phyloP scores from a whole-genome alignment of 495 filamentous ascomycete genomes.

The Lophium mytilinum region DNA sequence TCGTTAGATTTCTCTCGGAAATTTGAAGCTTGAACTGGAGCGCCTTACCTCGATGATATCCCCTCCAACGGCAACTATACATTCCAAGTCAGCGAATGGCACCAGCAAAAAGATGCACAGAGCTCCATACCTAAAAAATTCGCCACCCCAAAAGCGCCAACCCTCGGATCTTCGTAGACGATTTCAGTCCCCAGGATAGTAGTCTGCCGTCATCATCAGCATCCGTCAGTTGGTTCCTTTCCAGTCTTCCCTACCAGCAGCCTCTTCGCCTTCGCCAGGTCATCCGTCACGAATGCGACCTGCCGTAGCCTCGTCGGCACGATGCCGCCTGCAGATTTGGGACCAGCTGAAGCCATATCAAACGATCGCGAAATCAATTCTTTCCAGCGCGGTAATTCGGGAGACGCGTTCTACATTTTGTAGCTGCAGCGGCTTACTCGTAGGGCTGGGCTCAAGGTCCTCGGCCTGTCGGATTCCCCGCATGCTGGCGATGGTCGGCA shows the following conservation, averaged over 20 bases:
- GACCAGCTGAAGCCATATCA: not conserved
- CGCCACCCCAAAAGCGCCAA: conserved; percentile 24
- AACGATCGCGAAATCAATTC: not conserved
- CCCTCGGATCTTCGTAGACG: conserved; percentile 25
- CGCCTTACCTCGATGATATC: conserved; percentile 26
- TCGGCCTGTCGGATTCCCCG: too few relatives aligned
- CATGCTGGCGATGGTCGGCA: too few relatives aligned
- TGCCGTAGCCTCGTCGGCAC: conserved; percentile 25
- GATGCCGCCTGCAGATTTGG: not conserved
- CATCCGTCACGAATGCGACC: conserved; percentile 24
- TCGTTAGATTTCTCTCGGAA: not conserved
- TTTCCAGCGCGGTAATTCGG: too few relatives aligned
- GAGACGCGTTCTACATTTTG: too few relatives aligned
- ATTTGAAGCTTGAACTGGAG: not conserved
- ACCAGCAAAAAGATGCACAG: too few relatives aligned
- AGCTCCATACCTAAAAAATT: conserved; percentile 21
- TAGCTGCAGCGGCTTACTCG: too few relatives aligned
- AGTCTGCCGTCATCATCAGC: conserved; percentile 7
- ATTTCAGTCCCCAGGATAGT: conserved; percentile 27
- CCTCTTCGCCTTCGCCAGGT: conserved; percentile 17
- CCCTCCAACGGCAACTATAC: conserved; percentile 23
- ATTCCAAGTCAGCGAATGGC: not conserved
- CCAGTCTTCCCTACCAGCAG: conserved; percentile 7
- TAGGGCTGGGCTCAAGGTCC: too few relatives aligned
- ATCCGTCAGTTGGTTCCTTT: not conserved